Conservation (phyloP, 371 early-diverging fungal species). For the Mucor lusitanicus region DNA sequence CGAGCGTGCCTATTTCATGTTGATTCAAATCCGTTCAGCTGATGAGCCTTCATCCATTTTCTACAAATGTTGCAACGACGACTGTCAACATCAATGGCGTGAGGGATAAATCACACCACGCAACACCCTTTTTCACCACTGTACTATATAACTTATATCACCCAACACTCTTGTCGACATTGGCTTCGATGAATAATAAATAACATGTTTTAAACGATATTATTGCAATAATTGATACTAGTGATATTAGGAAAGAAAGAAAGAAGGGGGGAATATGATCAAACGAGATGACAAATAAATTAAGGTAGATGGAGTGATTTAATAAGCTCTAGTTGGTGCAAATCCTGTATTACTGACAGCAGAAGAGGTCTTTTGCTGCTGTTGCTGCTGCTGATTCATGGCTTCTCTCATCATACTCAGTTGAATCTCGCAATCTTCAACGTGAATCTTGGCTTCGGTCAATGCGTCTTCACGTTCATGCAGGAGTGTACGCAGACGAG, state of each 20-base stretch:
- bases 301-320: background rate
- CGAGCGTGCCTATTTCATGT: slow-evolving; percentile 87
- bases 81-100: slow-evolving; percentile 80
- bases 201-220: background rate
- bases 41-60: slow-evolving; percentile 95
- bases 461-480: slow-evolving; percentile 55
- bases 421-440: slow-evolving; percentile 66
- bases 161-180: background rate
- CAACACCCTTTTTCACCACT: background rate
- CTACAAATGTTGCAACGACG: slow-evolving; percentile 76
- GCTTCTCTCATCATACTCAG: slow-evolving; percentile 65
- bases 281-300: background rate
- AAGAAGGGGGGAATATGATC: background rate
- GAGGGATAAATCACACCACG: slow-evolving; percentile 47
- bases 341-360: slow-evolving; percentile 16
- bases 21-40: slow-evolving; percentile 94
- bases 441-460: slow-evolving; percentile 44
- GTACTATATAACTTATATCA: background rate
- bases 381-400: slow-evolving; percentile 43
- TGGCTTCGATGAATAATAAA: background rate
- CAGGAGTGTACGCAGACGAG: slow-evolving; percentile 43
- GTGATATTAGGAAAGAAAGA: background rate
- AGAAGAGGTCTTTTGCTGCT: slow-evolving; percentile 4
- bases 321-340: slow-evolving; percentile 25
- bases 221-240: slow-evolving; percentile 1